Evolutionary conservation across 2,329 filamentous ascomycete species (phyloP).

Genomic region (Blumeria hordei): DNA sequence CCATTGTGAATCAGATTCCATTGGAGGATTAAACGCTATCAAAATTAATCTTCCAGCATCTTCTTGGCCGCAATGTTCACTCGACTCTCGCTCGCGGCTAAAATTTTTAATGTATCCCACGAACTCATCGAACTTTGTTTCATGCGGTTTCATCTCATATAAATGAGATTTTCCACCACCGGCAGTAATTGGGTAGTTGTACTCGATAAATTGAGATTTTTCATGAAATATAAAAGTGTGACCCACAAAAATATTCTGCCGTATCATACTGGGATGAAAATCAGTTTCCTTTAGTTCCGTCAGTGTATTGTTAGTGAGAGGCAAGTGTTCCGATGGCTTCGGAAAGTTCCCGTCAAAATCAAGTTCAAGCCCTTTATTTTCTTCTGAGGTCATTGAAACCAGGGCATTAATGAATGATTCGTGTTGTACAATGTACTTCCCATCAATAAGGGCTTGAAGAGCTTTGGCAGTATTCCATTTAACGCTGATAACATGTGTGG

Average conservation of each 20-base stretch:
- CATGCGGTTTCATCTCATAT: constrained; percentile 31
- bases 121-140: constrained; percentile 52
- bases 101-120: constrained; percentile 51
- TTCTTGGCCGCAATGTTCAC: constrained; percentile 36
- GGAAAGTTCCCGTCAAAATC: constrained; percentile 71
- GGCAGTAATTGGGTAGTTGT: constrained; percentile 50
- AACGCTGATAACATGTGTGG: constrained; percentile 70
- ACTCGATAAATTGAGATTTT: constrained; percentile 45
- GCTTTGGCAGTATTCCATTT: constrained; percentile 80
- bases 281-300: constrained; percentile 34
- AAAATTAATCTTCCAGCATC: constrained; percentile 52
- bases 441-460: constrained; percentile 66
- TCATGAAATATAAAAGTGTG: constrained; percentile 81
- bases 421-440: constrained; percentile 44
- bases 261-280: constrained; percentile 42
- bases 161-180: constrained; percentile 65
- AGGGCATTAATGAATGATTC: constrained; percentile 51
- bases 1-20: constrained; percentile 32
- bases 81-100: constrained; percentile 48
- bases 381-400: constrained; percentile 24
- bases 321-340: constrained; percentile 43
- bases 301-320: constrained; percentile 52
- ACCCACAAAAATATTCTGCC: constrained; percentile 55
- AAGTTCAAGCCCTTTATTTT: constrained; percentile 31
- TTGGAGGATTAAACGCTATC: constrained; percentile 44